Conservation (phyloP, 345 rosid species). For the Brassica carinata region DNA sequence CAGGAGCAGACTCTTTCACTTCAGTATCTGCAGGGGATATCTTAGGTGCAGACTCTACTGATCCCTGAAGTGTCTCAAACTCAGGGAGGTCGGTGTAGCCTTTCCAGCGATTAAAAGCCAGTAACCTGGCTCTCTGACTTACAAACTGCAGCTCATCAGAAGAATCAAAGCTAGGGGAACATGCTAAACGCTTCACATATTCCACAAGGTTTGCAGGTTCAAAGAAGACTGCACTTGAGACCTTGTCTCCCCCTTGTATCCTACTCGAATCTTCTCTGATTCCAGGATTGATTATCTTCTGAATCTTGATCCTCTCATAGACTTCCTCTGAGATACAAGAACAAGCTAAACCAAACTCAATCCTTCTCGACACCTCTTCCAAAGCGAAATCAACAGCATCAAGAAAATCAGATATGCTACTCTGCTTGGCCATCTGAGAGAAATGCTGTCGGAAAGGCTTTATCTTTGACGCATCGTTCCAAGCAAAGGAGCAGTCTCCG, state of each 20-base stretch:
- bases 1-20: slow-evolving; percentile 31
- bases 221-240: slow-evolving; percentile 50
- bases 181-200: slow-evolving; percentile 52
- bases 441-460: slow-evolving; percentile 69
- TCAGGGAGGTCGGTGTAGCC: slow-evolving; percentile 61
- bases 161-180: slow-evolving; percentile 37
- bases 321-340: slow-evolving; percentile 59
- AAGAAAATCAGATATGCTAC: slow-evolving; percentile 45
- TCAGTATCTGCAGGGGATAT: slow-evolving; percentile 36
- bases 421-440: slow-evolving; percentile 65
- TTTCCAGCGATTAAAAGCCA: slow-evolving; percentile 71
- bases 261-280: slow-evolving; percentile 48
- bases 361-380: slow-evolving; percentile 74
- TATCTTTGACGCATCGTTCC: slow-evolving; percentile 61
- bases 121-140: slow-evolving; percentile 52
- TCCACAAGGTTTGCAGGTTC: slow-evolving; percentile 56
- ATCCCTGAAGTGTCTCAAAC: slow-evolving; percentile 48
- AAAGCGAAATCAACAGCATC: slow-evolving; percentile 70
- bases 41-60: slow-evolving; percentile 53
- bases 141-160: slow-evolving; percentile 55
- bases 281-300: slow-evolving; percentile 63
- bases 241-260: slow-evolving; percentile 54
- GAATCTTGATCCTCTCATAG: slow-evolving; percentile 47
- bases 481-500: slow-evolving; percentile 75
- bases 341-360: slow-evolving; percentile 74